Conservation (phyloP, 129 eudicot species). For the Centella asiatica region DNA sequence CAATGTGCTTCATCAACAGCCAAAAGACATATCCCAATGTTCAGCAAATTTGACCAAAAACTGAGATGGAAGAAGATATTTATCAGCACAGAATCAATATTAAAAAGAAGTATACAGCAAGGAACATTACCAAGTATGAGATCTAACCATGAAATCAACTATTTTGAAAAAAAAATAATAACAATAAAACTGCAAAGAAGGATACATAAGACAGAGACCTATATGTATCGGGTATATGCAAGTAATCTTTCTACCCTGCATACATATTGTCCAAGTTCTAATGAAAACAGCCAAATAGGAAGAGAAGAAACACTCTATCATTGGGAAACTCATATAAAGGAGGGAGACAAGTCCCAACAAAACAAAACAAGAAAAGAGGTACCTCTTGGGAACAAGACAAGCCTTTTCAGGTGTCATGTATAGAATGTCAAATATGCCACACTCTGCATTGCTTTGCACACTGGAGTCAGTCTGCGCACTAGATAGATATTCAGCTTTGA, state of each 20-base stretch:
- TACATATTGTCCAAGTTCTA: too few species aligned
- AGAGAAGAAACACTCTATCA: too few species aligned
- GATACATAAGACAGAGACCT: not conserved
- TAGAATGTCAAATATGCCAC: constrained; percentile 55
- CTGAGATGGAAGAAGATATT: constrained; percentile 32
- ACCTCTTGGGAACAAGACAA: constrained; percentile 57
- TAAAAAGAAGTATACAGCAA: not conserved
- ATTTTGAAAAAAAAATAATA: too few species aligned
- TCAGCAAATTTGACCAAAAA: constrained; percentile 71
- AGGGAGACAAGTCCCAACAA: too few species aligned
- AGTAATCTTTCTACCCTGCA: not conserved
- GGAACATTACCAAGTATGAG: not conserved
- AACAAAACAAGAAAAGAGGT: too few species aligned
- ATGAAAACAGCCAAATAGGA: too few species aligned
- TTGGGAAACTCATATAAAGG: too few species aligned
- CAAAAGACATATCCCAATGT: constrained; percentile 66
- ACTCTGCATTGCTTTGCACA: constrained; percentile 56
- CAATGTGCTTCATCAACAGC: constrained; percentile 99
- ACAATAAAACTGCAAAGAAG: constrained; percentile 7
- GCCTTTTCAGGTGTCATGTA: constrained; percentile 97
- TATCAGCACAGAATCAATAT: not conserved
- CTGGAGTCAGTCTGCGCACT: constrained; percentile 60
- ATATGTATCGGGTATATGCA: too few species aligned
- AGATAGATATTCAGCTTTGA: constrained; percentile 68
- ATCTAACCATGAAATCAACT: not conserved